phyloP scores from a whole-genome alignment of 2,329 filamentous ascomycete species.

The Venturia carpophila region DNA sequence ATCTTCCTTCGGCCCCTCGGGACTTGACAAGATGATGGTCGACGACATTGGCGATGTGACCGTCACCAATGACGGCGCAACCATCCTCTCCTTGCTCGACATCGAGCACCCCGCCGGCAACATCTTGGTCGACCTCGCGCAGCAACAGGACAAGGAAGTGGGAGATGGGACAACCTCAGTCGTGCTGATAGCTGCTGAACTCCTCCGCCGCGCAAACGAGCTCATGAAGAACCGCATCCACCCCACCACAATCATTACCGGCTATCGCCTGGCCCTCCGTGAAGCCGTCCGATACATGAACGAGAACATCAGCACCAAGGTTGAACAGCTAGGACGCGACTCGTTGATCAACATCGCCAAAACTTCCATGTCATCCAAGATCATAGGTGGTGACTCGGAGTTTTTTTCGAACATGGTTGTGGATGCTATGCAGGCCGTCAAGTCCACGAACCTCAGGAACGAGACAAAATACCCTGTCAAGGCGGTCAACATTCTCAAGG shows the following conservation, averaged over 20 bases:
- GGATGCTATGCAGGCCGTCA: conserved; percentile 91
- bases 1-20: conserved; percentile 94
- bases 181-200: conserved; percentile 92
- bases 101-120: conserved; percentile 97
- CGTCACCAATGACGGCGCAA: conserved; percentile 97
- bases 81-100: conserved; percentile 88
- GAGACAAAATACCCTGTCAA: conserved; percentile 98
- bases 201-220: conserved; percentile 89
- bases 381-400: conserved; percentile 89
- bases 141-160: conserved; percentile 98
- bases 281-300: conserved; percentile 99
- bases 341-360: conserved; percentile 92
- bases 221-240: conserved; percentile 99
- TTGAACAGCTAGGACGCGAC: conserved; percentile 82
- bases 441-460: conserved; percentile 80
- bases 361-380: conserved; percentile 99
- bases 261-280: conserved; percentile 87
- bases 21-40: conserved; percentile 99
- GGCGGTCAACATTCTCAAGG: conserved; percentile 97
- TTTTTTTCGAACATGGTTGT: conserved; percentile 98
- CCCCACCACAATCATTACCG: conserved; percentile 97
- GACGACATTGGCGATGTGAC: conserved; percentile 99
- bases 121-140: conserved; percentile 93
- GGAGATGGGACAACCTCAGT: conserved; percentile 98
- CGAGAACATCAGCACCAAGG: conserved; percentile 94